Conservation (phyloP, 2,329 filamentous ascomycete genomes). For the Fusarium sp. region DNA sequence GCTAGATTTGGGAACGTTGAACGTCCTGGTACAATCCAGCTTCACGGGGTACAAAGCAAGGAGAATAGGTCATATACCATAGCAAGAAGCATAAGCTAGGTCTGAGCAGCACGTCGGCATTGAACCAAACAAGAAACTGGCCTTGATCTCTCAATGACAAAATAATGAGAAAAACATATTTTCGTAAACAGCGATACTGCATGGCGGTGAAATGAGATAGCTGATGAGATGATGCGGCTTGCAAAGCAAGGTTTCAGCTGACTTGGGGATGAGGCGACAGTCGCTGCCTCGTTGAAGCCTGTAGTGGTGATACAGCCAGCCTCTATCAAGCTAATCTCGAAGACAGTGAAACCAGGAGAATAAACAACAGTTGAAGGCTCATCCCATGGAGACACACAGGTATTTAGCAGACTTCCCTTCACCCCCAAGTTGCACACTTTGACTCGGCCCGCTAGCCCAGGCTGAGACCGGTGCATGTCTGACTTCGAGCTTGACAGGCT, state of each 20-base stretch:
- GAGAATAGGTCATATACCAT: background rate
- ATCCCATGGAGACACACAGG: constrained; percentile 30
- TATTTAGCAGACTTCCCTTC: constrained; percentile 23
- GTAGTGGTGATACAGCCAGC: constrained; percentile 36
- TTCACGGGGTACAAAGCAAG: background rate
- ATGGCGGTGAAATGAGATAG: background rate
- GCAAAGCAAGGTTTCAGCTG: constrained; percentile 9
- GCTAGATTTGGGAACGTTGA: background rate
- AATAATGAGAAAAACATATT: background rate
- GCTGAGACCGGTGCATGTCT: constrained; percentile 40
- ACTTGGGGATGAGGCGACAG: constrained; percentile 15
- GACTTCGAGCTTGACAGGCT: constrained; percentile 44
- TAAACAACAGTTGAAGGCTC: constrained; percentile 27
- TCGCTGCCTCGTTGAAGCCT: constrained; percentile 23
- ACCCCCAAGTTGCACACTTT: constrained; percentile 35
- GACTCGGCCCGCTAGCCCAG: constrained; percentile 45
- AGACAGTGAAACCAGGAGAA: constrained; percentile 43
- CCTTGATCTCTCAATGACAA: background rate
- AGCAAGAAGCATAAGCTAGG: background rate
- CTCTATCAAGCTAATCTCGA: constrained; percentile 44
- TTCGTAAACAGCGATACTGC: background rate
- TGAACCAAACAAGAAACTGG: background rate
- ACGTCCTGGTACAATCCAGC: background rate
- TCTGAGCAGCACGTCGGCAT: background rate
- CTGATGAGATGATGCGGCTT: background rate